Conservation (phyloP, 2,329 filamentous ascomycete species). For the Microsporum ferrugineum region DNA sequence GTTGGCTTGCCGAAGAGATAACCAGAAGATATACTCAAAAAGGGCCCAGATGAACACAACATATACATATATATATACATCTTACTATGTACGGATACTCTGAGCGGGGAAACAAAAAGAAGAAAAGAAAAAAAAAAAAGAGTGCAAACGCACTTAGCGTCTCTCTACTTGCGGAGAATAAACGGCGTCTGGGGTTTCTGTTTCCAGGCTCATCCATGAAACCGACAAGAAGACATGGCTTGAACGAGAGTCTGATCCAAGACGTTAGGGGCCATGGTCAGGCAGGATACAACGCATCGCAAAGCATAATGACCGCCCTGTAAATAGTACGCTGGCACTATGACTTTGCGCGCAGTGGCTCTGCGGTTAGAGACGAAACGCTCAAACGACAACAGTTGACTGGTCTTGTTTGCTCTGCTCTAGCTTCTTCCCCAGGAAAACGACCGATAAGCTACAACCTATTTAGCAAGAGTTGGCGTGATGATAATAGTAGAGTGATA, state of each 20-base stretch:
- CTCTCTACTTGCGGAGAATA: background rate
- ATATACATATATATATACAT: background rate
- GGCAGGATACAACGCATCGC: background rate
- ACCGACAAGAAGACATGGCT: background rate
- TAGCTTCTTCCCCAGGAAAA: too few relatives aligned
- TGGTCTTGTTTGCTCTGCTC: too few relatives aligned
- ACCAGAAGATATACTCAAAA: background rate
- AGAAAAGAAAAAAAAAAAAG: background rate
- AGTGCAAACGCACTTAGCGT: background rate
- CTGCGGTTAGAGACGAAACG: too few relatives aligned
- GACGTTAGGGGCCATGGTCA: background rate
- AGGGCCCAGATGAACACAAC: background rate
- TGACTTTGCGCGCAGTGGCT: background rate
- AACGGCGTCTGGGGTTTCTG: background rate
- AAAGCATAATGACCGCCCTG: conserved; percentile 3
- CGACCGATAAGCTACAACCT: background rate
- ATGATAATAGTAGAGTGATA: background rate
- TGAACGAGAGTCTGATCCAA: background rate
- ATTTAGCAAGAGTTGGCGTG: background rate
- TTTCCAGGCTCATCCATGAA: background rate
- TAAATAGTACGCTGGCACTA: background rate
- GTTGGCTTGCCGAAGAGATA: background rate
- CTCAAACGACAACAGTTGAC: too few relatives aligned
- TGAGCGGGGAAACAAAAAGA: background rate
- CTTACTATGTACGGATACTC: background rate